Evolutionary conservation across 192 early-diverging fungal species (phyloP).

Genomic region (Gigaspora rosea): DNA sequence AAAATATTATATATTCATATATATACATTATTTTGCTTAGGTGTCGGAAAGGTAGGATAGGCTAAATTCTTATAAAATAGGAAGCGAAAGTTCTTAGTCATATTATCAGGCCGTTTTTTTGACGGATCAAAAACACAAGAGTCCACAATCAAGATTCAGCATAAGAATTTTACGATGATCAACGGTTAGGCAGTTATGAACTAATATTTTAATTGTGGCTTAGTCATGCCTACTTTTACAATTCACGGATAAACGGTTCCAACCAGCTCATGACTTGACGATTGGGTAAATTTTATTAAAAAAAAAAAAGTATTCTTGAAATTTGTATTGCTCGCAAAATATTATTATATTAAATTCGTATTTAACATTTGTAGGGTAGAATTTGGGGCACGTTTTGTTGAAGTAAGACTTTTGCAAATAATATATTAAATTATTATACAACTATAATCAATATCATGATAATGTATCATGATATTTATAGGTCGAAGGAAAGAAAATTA

Average conservation of each 20-base stretch:
- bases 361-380: slow-evolving; percentile 58
- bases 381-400: slow-evolving; percentile 79
- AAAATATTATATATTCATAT: background rate
- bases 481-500: slow-evolving; percentile 80
- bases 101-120: slow-evolving; percentile 5
- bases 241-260: slow-evolving; percentile 82
- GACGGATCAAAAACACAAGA: background rate
- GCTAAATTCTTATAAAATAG: background rate
- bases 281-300: slow-evolving; percentile 60
- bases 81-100: background rate
- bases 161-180: background rate
- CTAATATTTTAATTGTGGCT: slow-evolving; percentile 1
- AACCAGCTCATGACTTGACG: slow-evolving; percentile 79
- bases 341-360: background rate
- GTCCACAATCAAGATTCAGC: background rate
- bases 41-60: slow-evolving; percentile 68
- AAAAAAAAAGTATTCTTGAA: background rate
- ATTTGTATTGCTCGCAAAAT: background rate
- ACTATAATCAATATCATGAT: no score
- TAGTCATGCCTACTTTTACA: slow-evolving; percentile 77
- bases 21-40: slow-evolving; percentile 42
- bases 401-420: slow-evolving; percentile 37
- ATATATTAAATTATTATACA: no score
- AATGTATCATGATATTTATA: slow-evolving; percentile 15
- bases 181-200: slow-evolving; percentile 3